Evolutionary conservation across 176 grass and related monocot genomes (phyloP), one percentile per base, ranked within the genome.

Genomic region (Oryza rufipogon): DNA sequence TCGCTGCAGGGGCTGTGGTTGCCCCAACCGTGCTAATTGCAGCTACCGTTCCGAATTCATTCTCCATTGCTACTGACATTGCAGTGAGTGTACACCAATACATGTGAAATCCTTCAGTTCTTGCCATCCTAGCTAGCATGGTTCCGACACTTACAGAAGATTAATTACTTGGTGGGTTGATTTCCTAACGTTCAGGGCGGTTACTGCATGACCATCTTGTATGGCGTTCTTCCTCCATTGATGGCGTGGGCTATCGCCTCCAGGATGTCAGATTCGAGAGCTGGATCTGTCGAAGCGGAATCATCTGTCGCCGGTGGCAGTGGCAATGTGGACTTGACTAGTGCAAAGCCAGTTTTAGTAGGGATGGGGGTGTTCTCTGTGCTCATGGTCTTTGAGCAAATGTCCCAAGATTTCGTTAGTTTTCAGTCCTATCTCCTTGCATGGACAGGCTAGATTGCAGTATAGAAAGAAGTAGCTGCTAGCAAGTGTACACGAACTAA

Each of bases 191-290:
- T 85, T 66, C 80, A 94, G 92, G 90, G 92, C 6, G 90, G 92
- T 28, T 94, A 97, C 80, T 94, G 95, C 88, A 94, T 94, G 95
- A 94, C 89, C 80, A 91, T 97, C 76, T 81, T 94, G 54, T 97
- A 92, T 33, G 95, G 95, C 16, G 67, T 76, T 77, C 88, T 97
- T 79, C 90, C 95, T 63, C 95, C 95, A 25, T 13, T 92, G 86
- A 97, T 94, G 92, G 92, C 94, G 41, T 97, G 94, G 94, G 15
- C 74, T 38, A 85, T 92, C 22, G 17, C 66, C 79, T 92, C 82
- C 48, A 85, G 30, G 19, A 81, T 77, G 38, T 41, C 83, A 0
- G 86, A 80, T 64, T 34, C 71, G 0, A 81, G 25, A 33, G 36
- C 9, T 39, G 79, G 56, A 6, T 19, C 23, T 11, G 23, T 56